phyloP scores from a whole-genome alignment of 495 filamentous ascomycete species.

The Penicillium soppii region DNA sequence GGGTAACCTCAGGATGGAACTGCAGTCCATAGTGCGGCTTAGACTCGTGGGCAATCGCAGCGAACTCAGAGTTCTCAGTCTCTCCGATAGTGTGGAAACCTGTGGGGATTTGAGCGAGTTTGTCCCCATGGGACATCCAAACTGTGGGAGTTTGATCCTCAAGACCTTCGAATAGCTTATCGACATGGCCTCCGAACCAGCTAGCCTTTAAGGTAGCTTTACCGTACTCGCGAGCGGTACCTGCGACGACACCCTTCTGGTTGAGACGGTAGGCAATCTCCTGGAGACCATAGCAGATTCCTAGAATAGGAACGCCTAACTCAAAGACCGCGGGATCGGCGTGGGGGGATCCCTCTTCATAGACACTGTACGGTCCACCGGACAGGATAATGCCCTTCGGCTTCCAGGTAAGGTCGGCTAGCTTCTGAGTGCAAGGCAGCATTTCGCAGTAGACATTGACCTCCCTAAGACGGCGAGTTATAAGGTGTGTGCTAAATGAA shows the following conservation, averaged over 20 bases:
- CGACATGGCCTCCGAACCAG: constrained; percentile 56
- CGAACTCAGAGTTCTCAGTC: constrained; percentile 7
- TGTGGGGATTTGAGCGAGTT: constrained; percentile 67
- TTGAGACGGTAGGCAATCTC: constrained; percentile 77
- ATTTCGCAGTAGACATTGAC: constrained; percentile 89
- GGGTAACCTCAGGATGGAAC: constrained; percentile 27
- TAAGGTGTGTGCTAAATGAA: constrained; percentile 71
- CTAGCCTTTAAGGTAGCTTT: constrained; percentile 51
- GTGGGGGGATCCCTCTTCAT: constrained; percentile 61
- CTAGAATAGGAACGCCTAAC: constrained; percentile 21
- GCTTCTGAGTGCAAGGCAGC: constrained; percentile 87
- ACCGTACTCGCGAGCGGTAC: constrained; percentile 49
- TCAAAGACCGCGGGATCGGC: constrained; percentile 27
- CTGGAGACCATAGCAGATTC: constrained; percentile 67
- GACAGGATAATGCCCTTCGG: constrained; percentile 59
- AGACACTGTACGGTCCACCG: constrained; percentile 58
- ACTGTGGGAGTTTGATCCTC: constrained; percentile 65
- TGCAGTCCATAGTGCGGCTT: constrained; percentile 13
- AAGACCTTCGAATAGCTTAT: constrained; percentile 70
- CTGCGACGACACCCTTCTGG: constrained; percentile 68
- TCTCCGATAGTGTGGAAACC: constrained; percentile 9
- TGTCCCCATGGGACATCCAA: constrained; percentile 90
- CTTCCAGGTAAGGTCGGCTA: constrained; percentile 73
- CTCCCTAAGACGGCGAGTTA: constrained; percentile 71
- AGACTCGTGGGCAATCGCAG: background rate